Evolutionary conservation across 192 early-diverging fungal species (phyloP).

Genomic region (Gorgonomyces haynaldii): DNA sequence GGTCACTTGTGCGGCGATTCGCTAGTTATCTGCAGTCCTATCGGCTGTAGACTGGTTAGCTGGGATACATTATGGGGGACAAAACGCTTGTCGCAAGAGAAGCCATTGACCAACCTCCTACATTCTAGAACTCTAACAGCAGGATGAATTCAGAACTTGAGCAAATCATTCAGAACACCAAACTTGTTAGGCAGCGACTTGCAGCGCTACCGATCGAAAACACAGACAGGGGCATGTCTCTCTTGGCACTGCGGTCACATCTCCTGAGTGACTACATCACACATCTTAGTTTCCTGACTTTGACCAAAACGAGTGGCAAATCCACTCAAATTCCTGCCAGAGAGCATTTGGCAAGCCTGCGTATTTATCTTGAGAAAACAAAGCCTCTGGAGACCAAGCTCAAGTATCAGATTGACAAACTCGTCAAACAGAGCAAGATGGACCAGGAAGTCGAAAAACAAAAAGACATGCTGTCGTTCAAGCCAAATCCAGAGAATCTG

Average conservation of each 20-base stretch:
- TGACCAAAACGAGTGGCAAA: constrained; percentile 68
- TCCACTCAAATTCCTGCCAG: constrained; percentile 50
- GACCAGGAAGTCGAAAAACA: background rate
- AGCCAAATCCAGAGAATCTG: constrained; percentile 59
- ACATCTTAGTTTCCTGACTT: constrained; percentile 58
- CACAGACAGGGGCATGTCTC: constrained; percentile 70
- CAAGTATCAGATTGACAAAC: constrained; percentile 95
- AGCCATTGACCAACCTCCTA: too few relatives aligned
- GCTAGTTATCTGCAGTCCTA: too few relatives aligned
- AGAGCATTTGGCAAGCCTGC: constrained; percentile 58
- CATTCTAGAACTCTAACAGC: too few relatives aligned
- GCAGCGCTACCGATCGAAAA: constrained; percentile 37
- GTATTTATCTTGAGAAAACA: constrained; percentile 84
- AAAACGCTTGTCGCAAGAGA: too few relatives aligned
- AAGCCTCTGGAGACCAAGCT: constrained; percentile 87
- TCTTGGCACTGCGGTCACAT: constrained; percentile 85
- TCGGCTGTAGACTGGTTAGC: too few relatives aligned
- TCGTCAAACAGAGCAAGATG: constrained; percentile 39
- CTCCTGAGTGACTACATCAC: constrained; percentile 76
- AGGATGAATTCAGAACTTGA: too few relatives aligned
- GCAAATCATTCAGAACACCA: constrained; percentile 2
- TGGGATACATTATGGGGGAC: too few relatives aligned
- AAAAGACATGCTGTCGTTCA: constrained; percentile 65
- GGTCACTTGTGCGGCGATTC: too few relatives aligned
- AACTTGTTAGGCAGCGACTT: background rate